phyloP scores from a whole-genome alignment of 257 asterid genomes.

The Scutellaria barbata region DNA sequence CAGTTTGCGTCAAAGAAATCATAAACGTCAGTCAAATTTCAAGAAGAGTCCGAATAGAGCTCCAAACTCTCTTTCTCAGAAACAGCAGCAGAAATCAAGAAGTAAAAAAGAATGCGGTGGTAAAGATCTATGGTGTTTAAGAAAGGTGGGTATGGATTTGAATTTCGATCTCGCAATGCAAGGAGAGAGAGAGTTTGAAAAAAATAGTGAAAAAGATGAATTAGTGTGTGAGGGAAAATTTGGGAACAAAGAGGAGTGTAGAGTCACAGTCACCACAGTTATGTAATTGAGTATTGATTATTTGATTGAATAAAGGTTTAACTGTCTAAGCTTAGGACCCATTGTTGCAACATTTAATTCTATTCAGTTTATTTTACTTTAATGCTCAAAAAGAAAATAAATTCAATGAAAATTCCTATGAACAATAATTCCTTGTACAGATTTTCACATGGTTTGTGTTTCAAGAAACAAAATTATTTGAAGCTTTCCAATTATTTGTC shows the following conservation, averaged over 20 bases:
- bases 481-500: constrained; percentile 15
- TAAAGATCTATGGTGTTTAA: constrained; percentile 42
- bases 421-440: constrained; percentile 23
- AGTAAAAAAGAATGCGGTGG: constrained; percentile 6
- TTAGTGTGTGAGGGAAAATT: constrained; percentile 23
- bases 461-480: constrained; percentile 11
- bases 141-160: constrained; percentile 39
- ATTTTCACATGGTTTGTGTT: constrained; percentile 21
- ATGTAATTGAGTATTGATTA: constrained; percentile 25
- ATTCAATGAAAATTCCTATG: constrained; percentile 18
- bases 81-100: constrained; percentile 12
- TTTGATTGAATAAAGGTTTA: constrained; percentile 15
- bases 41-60: constrained; percentile 27
- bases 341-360: neutral
- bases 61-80: constrained; percentile 26
- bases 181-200: constrained; percentile 22
- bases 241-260: constrained; percentile 28
- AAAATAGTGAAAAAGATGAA: constrained; percentile 27
- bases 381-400: neutral
- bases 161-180: constrained; percentile 41
- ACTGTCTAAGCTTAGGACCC: constrained; percentile 4
- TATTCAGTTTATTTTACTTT: constrained; percentile 5
- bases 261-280: constrained; percentile 34
- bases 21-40: constrained; percentile 17
- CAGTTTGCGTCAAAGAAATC: too few relatives aligned